A percentile compares a stretch with the other conserved stretches of the same genome.
These are phyloP conservation scores for Annulohypoxylon bovei DNA, from an alignment of 495 filamentous ascomycete species.

Conservation along the genomic window DNA sequence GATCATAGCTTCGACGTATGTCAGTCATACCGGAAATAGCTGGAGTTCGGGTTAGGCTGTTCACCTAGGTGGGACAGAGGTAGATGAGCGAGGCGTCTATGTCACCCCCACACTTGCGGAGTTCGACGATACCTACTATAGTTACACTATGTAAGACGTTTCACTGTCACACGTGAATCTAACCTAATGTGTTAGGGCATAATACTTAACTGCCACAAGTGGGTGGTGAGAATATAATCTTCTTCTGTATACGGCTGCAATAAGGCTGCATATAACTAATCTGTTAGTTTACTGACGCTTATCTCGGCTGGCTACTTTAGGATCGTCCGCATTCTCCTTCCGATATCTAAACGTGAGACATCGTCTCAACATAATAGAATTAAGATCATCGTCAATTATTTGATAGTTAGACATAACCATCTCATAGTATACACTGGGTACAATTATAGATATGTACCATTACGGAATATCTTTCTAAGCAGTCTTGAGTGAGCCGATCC, in stretches of 20 bases:
- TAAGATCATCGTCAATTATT: conserved; percentile 9
- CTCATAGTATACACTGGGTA: background rate
- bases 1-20: background rate
- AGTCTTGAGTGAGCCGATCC: background rate
- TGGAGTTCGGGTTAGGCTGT: conserved; percentile 24
- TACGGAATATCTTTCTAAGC: background rate
- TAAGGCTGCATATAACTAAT: background rate
- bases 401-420: background rate
- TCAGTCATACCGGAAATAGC: background rate
- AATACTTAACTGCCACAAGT: background rate
- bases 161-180: background rate
- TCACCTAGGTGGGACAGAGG: background rate
- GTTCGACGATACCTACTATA: conserved; percentile 1
- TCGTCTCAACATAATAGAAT: background rate
- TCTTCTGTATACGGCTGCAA: background rate
- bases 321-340: background rate
- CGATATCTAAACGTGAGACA: background rate
- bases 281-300: background rate
- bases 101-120: conserved; percentile 11
- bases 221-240: background rate
- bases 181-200: background rate
- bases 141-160: background rate
- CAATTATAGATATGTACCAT: background rate
- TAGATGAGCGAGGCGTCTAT: background rate
- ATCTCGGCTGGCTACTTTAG: background rate